Evolutionary conservation across 495 filamentous ascomycete species (phyloP).

Genomic region (Penicillium lividum): DNA sequence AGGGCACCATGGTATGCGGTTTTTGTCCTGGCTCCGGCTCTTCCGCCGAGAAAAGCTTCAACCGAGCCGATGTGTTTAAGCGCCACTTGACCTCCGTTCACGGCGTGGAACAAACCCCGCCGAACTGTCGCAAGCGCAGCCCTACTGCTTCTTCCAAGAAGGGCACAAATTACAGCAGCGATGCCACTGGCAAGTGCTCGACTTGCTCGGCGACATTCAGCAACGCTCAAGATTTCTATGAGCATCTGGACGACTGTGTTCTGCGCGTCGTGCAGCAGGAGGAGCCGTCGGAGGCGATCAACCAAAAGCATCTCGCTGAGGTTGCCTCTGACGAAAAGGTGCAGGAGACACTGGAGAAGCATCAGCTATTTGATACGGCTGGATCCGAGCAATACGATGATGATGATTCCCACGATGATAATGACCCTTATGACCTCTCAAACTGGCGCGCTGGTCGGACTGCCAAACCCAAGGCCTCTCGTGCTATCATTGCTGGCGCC

Average conservation of each 20-base stretch:
- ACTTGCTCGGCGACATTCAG: constrained; percentile 90
- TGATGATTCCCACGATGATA: constrained; percentile 62
- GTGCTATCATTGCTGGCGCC: constrained; percentile 48
- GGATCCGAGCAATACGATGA: constrained; percentile 50
- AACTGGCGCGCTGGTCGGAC: constrained; percentile 50
- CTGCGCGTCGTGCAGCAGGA: constrained; percentile 96
- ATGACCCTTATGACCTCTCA: constrained; percentile 57
- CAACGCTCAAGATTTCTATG: constrained; percentile 97
- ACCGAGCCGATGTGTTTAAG: constrained; percentile 98
- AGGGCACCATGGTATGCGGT: constrained; percentile 98
- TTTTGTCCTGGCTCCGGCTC: constrained; percentile 95
- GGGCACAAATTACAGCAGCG: constrained; percentile 60
- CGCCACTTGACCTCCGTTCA: constrained; percentile 93
- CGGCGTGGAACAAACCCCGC: constrained; percentile 91
- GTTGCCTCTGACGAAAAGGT: constrained; percentile 83
- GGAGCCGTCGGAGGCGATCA: constrained; percentile 94
- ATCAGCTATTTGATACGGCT: constrained; percentile 66
- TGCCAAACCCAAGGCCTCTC: constrained; percentile 39
- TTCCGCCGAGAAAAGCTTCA: constrained; percentile 95
- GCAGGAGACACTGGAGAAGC: constrained; percentile 78
- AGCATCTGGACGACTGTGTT: constrained; percentile 98
- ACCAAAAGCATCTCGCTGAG: constrained; percentile 79
- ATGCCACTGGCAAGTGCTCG: constrained; percentile 91
- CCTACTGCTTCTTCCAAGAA: constrained; percentile 53
- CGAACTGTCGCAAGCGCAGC: constrained; percentile 90